Conservation (phyloP, 75 land plant genomes). For the Pinus tabuliformis region DNA sequence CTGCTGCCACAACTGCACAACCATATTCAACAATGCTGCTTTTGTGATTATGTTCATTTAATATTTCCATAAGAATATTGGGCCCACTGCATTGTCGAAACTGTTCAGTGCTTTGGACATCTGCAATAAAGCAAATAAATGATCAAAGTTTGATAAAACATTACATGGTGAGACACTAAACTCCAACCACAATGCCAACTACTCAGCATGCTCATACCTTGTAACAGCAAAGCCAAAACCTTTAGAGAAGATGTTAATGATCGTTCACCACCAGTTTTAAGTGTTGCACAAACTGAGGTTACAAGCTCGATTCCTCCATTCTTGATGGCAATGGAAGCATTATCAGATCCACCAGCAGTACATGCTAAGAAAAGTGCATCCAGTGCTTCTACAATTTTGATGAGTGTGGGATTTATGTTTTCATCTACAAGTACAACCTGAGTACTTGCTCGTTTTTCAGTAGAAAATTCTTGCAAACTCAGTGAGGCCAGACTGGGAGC, state of each 20-base stretch:
- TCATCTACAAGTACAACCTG: constrained; percentile 10
- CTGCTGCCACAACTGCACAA: constrained; percentile 66
- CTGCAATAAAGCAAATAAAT: constrained; percentile 28
- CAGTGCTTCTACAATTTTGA: constrained; percentile 29
- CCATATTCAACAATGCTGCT: constrained; percentile 35
- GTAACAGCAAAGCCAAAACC: constrained; percentile 40
- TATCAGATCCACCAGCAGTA: constrained; percentile 38
- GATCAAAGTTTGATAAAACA: background rate
- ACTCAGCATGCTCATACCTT: constrained; percentile 32
- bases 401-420: background rate
- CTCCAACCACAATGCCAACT: background rate
- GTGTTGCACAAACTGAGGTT: constrained; percentile 40
- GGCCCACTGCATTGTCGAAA: constrained; percentile 61
- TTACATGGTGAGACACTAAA: background rate
- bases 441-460: background rate
- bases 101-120: constrained; percentile 51
- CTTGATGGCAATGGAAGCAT: constrained; percentile 58
- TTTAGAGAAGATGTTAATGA: constrained; percentile 34
- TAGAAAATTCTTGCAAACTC: constrained; percentile 3
- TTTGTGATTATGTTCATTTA: constrained; percentile 23
- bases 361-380: constrained; percentile 41
- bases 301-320: constrained; percentile 75
- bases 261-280: constrained; percentile 10
- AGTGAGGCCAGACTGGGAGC: constrained; percentile 7
- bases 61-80: constrained; percentile 38